phyloP scores from a whole-genome alignment of 768 basidiomycete genomes.

The Tulasnella sp. region DNA sequence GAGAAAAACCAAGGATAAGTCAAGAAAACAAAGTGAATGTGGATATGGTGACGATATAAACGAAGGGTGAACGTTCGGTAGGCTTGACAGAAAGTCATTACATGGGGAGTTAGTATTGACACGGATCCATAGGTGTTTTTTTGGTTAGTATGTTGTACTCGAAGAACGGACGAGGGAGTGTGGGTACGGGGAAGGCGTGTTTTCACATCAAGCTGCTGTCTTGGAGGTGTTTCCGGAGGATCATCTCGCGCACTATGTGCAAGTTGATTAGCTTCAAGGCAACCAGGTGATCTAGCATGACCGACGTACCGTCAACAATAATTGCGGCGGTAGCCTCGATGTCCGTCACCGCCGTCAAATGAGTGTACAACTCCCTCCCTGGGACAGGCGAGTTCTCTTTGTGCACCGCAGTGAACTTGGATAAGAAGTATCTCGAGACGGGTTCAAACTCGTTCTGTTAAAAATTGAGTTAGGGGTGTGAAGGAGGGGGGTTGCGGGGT shows the following conservation, averaged over 20 bases:
- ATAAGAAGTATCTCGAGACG: conserved; percentile 67
- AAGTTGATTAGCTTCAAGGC: background rate
- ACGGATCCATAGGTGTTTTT: too few species aligned
- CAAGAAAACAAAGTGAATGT: too few species aligned
- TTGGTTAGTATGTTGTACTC: too few species aligned
- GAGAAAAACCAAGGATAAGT: too few species aligned
- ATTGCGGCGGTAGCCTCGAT: conserved; percentile 9
- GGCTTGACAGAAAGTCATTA: too few species aligned
- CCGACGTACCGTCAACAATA: conserved; percentile 13
- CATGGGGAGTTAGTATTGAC: too few species aligned
- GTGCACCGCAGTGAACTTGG: conserved; percentile 42
- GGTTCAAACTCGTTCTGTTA: conserved; percentile 51
- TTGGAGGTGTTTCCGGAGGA: conserved; percentile 14
- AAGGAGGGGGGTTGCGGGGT: conserved; percentile 8
- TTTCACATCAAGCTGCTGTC: conserved; percentile 11
- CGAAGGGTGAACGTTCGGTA: too few species aligned
- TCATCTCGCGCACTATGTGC: conserved; percentile 13
- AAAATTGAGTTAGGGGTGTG: conserved; percentile 66
- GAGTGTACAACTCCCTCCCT: conserved; percentile 14
- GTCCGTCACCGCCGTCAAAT: conserved; percentile 18
- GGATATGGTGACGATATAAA: too few species aligned
- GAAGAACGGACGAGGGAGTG: too few species aligned
- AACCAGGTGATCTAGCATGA: background rate
- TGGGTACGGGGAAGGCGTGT: too few species aligned
- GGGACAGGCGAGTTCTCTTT: conserved; percentile 5